Conservation (phyloP, 225 moss, liverwort and hornwort species). For the Marchantia paleacea region DNA sequence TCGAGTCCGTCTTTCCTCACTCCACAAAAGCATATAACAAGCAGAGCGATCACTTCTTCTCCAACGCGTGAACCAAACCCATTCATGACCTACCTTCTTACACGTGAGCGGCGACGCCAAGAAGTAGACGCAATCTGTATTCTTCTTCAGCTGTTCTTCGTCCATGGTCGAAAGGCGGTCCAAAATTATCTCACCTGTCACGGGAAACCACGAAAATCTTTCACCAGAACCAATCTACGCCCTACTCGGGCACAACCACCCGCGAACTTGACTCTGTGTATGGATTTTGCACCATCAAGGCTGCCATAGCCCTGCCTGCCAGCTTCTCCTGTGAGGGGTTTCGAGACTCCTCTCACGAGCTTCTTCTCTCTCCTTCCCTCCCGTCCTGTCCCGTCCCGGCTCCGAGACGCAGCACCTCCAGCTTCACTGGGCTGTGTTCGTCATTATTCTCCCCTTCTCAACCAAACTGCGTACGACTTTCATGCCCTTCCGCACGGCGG, state of each 20-base stretch:
- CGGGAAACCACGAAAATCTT: neutral
- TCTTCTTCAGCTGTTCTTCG: slow-evolving; percentile 52
- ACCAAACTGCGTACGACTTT: neutral
- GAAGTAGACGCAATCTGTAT: slow-evolving; percentile 55
- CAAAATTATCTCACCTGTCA: slow-evolving; percentile 6
- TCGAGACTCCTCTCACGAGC: slow-evolving; percentile 9
- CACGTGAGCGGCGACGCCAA: slow-evolving; percentile 58
- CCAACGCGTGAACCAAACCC: neutral
- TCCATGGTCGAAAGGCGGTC: slow-evolving; percentile 37
- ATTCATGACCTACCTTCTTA: slow-evolving; percentile 35
- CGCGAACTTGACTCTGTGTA: slow-evolving; percentile 5
- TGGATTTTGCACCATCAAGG: slow-evolving; percentile 11
- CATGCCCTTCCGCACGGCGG: neutral
- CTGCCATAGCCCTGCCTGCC: slow-evolving; percentile 38
- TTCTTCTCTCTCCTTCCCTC: slow-evolving; percentile 3
- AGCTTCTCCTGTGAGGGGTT: slow-evolving; percentile 7
- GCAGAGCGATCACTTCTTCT: neutral
- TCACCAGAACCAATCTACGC: neutral
- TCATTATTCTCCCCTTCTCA: neutral
- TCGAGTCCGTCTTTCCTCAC: neutral
- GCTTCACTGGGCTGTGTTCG: neutral
- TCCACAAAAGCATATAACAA: neutral
- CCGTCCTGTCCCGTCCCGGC: slow-evolving; percentile 12
- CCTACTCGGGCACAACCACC: slow-evolving; percentile 5
- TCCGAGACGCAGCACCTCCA: slow-evolving; percentile 3